Base-by-base conservation (phyloP, 331 rosid genomes). In the Erythrophleum ivorense region DNA sequence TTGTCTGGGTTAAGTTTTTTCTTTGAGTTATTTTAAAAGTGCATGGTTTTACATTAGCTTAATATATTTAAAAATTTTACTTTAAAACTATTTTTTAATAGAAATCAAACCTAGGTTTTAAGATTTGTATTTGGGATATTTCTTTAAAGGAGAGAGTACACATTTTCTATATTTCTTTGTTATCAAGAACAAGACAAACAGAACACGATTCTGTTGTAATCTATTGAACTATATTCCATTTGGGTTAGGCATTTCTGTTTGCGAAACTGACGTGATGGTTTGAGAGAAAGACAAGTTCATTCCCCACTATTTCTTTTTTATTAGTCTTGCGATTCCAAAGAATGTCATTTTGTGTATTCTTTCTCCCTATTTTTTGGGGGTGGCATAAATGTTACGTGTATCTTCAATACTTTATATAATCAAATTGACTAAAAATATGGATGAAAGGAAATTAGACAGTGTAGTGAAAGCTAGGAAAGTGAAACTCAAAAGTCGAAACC, bases 391-490 rank as follows among this genome's bases (percentile, higher is more conserved):
- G 24, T 43, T 33, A 57, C 43, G 58, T 8, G 9, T 65, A 48
- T 78, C 59, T 62, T 18, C 21, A 79, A 78, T 60, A 64, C 16
- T 50, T 14, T 34, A 59, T 31, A 31, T 41, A 16, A 75, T 79
- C 59, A 3, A 31, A 46, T 68, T 45, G 62, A 70, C 84, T 69
- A 78, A 86, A 86, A 83, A 85, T 21, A 11, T 75, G 31, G 0
- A 31, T 29, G 57, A 24, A 75, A 78, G 18, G 78, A 46, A 72
- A 59, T 60, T 12, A 60, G 13, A 52, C 38, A 21, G 33, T 77
- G 72, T 34, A 71, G 71, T 29, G 52, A 29, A 80, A 81, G 12
- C 33, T 52, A 55, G 46, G 73, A 15, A 59, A 21, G 34, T 21
- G 16, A 24, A 59, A 21, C 65, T 59, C 65, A 7, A 13, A 40